Conservation (phyloP, 78 protist species). For the Pigoraptor vietnamica region DNA sequence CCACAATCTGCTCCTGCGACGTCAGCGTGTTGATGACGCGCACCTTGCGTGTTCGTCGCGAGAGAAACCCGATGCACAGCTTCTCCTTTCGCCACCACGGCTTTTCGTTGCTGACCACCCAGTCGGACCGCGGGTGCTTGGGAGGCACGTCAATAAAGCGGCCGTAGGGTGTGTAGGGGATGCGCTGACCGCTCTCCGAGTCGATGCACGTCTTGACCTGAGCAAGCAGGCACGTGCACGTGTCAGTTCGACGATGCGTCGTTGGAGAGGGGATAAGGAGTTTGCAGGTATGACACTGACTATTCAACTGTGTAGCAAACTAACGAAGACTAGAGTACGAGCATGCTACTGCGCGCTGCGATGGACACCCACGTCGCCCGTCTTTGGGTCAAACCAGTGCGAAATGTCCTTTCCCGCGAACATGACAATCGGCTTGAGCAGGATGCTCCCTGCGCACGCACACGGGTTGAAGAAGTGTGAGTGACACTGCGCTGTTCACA, state of each 20-base stretch:
- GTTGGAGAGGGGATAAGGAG: too few species aligned
- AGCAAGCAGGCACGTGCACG: not conserved
- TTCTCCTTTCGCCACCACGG: constrained; percentile 65
- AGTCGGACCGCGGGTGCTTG: not conserved
- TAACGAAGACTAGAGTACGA: too few species aligned
- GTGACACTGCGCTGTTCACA: too few species aligned
- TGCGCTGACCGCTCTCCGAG: not conserved
- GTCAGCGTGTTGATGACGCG: constrained; percentile 53
- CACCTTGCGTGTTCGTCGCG: constrained; percentile 27
- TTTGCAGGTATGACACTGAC: too few species aligned
- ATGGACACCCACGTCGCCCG: not conserved
- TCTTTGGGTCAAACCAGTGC: constrained; percentile 59
- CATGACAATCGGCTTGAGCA: constrained; percentile 17
- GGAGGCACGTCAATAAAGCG: constrained; percentile 43
- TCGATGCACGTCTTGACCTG: constrained; percentile 11
- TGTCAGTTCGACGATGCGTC: too few species aligned
- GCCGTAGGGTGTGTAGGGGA: constrained; percentile 33
- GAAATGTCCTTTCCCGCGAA: constrained; percentile 63
- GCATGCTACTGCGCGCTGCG: not conserved
- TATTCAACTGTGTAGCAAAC: too few species aligned
- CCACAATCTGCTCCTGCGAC: constrained; percentile 27
- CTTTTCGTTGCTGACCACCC: constrained; percentile 11
- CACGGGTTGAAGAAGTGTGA: too few species aligned
- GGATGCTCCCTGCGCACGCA: not conserved
- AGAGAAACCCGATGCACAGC: constrained; percentile 34